phyloP scores from a whole-genome alignment of 495 filamentous ascomycete species.

The Penicillium steckii region DNA sequence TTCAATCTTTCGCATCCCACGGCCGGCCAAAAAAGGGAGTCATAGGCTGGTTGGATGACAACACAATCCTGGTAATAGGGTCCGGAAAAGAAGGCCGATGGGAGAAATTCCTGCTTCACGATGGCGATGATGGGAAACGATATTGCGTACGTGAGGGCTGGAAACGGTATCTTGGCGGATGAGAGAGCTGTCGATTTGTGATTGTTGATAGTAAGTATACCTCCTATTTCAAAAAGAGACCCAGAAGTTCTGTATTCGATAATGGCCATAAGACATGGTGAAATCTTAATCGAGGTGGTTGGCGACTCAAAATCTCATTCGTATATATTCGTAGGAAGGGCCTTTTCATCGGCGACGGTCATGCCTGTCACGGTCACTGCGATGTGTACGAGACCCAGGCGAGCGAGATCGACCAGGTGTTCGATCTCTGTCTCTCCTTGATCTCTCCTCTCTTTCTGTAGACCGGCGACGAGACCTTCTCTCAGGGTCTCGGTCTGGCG shows the following conservation, averaged over 20 bases:
- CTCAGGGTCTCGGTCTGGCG: slow-evolving; percentile 30
- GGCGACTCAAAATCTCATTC: neutral
- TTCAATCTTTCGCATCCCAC: slow-evolving; percentile 43
- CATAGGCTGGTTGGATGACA: slow-evolving; percentile 72
- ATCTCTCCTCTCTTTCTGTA: slow-evolving; percentile 24
- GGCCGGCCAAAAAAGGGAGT: slow-evolving; percentile 69
- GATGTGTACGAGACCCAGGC: slow-evolving; percentile 31
- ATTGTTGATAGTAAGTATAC: neutral
- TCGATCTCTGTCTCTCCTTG: slow-evolving; percentile 30
- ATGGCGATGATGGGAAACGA: slow-evolving; percentile 61
- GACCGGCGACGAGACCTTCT: slow-evolving; percentile 30
- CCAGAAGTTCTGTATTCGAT: neutral
- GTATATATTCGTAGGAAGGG: neutral
- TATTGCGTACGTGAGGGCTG: slow-evolving; percentile 69
- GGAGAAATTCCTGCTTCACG: slow-evolving; percentile 74
- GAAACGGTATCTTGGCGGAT: slow-evolving; percentile 70
- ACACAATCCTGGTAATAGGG: slow-evolving; percentile 71
- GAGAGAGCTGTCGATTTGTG: slow-evolving; percentile 9
- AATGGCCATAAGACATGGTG: neutral
- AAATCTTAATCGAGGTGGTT: neutral
- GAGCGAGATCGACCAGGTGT: slow-evolving; percentile 34
- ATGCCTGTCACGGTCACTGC: slow-evolving; percentile 32
- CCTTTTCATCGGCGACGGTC: slow-evolving; percentile 33
- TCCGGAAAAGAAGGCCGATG: slow-evolving; percentile 77
- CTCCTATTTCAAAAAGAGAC: neutral